These are phyloP conservation scores for Solanum tarijense DNA, from an alignment of 257 asterid species.

Conservation along the genomic window DNA sequence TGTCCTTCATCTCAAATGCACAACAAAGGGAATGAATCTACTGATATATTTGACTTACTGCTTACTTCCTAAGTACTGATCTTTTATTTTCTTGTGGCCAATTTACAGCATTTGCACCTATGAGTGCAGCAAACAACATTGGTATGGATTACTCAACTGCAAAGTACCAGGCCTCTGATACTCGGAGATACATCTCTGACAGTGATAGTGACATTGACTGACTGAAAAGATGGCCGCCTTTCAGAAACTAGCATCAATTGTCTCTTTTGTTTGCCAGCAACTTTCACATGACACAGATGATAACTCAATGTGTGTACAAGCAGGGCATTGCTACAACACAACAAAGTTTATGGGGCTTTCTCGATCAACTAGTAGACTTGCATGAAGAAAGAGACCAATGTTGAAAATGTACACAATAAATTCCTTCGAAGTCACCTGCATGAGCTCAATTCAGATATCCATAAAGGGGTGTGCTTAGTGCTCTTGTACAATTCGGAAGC, in stretches of 20 bases:
- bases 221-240: background rate
- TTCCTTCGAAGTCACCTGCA: background rate
- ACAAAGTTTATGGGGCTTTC: background rate
- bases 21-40: background rate
- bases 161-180: constrained; percentile 57
- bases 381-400: background rate
- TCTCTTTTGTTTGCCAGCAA: background rate
- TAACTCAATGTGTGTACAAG: background rate
- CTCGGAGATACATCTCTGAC: constrained; percentile 62
- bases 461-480: background rate
- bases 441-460: background rate
- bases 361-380: background rate
- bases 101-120: constrained; percentile 85
- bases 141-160: constrained; percentile 25
- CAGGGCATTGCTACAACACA: background rate
- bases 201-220: constrained; percentile 39
- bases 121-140: constrained; percentile 38
- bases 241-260: background rate
- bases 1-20: background rate
- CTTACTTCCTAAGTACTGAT: background rate
- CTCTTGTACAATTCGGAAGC: background rate
- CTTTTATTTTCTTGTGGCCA: background rate
- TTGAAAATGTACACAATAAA: background rate
- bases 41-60: background rate
- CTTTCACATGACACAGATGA: background rate